Base-by-base conservation (phyloP, 768 basidiomycete genomes). In the Guyanaporus albipodus region DNA sequence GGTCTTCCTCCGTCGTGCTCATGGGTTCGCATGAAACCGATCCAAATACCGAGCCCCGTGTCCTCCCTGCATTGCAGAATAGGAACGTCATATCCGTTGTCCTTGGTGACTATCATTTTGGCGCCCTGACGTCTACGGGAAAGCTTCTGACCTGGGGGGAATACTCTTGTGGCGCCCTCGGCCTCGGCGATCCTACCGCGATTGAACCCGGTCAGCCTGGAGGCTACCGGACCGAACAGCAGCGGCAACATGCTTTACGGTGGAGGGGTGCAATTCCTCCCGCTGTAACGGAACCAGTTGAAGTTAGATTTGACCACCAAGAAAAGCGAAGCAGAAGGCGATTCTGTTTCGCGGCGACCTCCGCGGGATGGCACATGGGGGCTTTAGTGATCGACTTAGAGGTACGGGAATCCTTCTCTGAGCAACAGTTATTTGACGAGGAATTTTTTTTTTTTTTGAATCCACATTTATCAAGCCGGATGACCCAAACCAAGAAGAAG, bases 31-130 rank as follows among this genome's bases (percentile, higher is more conserved):
- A 67, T 12, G 61, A 70, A n/a, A 79, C 77, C 7, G 55, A 68
- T 28, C 47, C 68, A 11, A 63, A 67, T 18, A 71, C 68, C 14
- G 56, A 60, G 47, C 89, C 86, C n/a, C 73, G 70, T 27, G 71
- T 91, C 48, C 72, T 88, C 4, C 83, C 86, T 1, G 78, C 75
- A 27, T 70, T 98, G 23, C 91, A 96, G 57, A 76, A 87, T 55
- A 78, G 70, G 53, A 73, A 76, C 29, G 79, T 97, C 44, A 94
- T 97, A 49, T 89, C 90, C 41, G 82, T 95, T 45, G 84, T 85
- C 12, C 75, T 92, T 41, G 95, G 95, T 6, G 95, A 98, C 67
- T 96, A 94, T 64, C 95, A 98, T 70, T 82, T 75, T 60, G 88
- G 82, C 28, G 94, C 95, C 1, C 71, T 96, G 57, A 94, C 91